phyloP scores from a whole-genome alignment of 768 basidiomycete genomes.

The Suillus tomentosus region DNA sequence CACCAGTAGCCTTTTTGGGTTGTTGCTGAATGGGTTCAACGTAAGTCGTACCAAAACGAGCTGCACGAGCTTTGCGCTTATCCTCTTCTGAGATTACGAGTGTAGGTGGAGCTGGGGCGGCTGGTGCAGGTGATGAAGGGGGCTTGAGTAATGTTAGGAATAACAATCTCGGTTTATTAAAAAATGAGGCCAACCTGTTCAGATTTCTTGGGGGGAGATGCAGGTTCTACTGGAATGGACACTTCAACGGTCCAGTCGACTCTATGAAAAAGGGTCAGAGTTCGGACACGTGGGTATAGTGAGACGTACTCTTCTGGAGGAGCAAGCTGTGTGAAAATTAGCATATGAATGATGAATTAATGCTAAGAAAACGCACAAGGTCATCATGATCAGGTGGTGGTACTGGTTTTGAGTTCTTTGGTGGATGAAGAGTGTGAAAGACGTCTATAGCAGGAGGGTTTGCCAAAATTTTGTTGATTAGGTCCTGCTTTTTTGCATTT shows the following conservation, averaged over 20 bases:
- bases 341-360: background rate
- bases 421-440: conserved; percentile 44
- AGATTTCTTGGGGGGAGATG: conserved; percentile 7
- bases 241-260: conserved; percentile 47
- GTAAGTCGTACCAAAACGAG: conserved; percentile 69
- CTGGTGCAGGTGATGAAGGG: conserved; percentile 9
- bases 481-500: conserved; percentile 67
- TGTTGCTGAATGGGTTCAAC: conserved; percentile 40
- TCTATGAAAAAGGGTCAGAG: conserved; percentile 26
- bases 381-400: conserved; percentile 25
- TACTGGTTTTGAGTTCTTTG: conserved; percentile 21
- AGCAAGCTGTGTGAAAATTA: conserved; percentile 26
- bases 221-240: conserved; percentile 18
- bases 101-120: background rate
- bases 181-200: conserved; percentile 7
- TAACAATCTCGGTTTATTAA: background rate
- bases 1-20: conserved; percentile 23
- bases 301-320: conserved; percentile 34
- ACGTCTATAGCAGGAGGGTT: conserved; percentile 50
- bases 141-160: conserved; percentile 11
- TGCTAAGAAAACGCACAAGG: conserved; percentile 22
- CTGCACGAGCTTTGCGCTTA: conserved; percentile 62
- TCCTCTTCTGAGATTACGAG: conserved; percentile 43
- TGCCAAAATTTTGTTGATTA: conserved; percentile 62
- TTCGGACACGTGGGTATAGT: conserved; percentile 6